Percentiles rank a stretch among this genome's conserved stretches.
These are phyloP conservation scores for Mycena olivaceomarginata DNA, from an alignment of 768 basidiomycete species.

Conservation along the genomic window DNA sequence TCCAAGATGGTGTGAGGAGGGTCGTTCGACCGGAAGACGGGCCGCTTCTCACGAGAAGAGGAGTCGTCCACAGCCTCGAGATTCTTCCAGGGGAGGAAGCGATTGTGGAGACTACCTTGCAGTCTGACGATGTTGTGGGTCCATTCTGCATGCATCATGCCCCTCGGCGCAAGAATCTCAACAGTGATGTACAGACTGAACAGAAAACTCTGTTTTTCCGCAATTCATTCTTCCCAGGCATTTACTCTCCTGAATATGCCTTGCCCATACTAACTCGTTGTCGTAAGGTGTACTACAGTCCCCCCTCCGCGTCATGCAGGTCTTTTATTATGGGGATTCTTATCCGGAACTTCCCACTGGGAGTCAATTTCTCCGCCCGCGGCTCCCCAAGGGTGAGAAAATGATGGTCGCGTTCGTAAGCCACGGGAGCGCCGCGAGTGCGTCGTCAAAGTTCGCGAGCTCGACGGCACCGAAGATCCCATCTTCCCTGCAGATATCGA, in stretches of 20 bases:
- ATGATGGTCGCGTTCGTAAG: neutral
- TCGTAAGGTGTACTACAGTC: neutral
- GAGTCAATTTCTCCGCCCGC: neutral
- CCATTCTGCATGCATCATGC: neutral
- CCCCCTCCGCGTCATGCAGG: conserved; percentile 7
- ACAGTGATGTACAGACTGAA: neutral
- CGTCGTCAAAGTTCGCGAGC: neutral
- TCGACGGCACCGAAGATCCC: neutral
- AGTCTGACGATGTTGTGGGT: neutral
- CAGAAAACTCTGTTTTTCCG: conserved; percentile 30
- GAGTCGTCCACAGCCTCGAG: conserved; percentile 18
- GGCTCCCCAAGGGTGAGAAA: neutral
- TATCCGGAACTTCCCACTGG: conserved; percentile 14
- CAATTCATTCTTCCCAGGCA: conserved; percentile 10
- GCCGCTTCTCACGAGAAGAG: neutral
- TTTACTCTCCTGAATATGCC: too few species aligned
- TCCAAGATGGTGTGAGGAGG: neutral
- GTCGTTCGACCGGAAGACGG: conserved; percentile 8
- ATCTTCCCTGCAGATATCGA: neutral
- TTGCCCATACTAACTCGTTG: too few species aligned
- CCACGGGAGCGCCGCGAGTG: neutral
- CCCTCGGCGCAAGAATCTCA: neutral
- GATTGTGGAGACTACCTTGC: neutral
- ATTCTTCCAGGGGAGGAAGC: conserved; percentile 4
- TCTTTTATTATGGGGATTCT: conserved; percentile 22